A percentile compares a stretch with the other conserved stretches of the same genome.
Conservation (phyloP, 176 grass and related monocot species). For the Zoysia japonica region DNA sequence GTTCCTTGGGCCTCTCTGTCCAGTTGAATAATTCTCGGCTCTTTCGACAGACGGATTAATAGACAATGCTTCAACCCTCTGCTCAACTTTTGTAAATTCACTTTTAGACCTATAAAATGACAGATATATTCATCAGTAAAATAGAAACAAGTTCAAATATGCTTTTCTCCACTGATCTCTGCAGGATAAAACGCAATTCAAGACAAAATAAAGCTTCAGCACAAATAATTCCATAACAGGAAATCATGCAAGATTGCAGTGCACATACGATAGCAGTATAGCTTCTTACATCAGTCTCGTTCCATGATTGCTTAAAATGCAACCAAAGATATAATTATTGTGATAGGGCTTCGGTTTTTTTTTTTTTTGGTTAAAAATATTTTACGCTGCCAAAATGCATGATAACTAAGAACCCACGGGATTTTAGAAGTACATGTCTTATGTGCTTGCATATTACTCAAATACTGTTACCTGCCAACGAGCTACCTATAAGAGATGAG, state of each 20-base stretch:
- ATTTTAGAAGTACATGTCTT: not conserved
- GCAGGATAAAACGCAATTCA: too few species aligned
- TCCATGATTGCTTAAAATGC: not conserved
- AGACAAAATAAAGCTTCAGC: too few species aligned
- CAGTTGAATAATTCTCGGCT: conserved; percentile 48
- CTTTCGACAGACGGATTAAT: conserved; percentile 51
- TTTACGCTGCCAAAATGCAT: not conserved
- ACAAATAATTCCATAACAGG: not conserved
- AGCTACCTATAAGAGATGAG: not conserved
- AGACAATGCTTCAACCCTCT: conserved; percentile 53
- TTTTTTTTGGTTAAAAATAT: not conserved
- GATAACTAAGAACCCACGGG: not conserved
- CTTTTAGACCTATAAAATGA: conserved; percentile 57
- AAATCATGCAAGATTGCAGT: not conserved
- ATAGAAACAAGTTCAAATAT: not conserved
- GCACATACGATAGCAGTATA: not conserved
- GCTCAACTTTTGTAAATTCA: conserved; percentile 68
- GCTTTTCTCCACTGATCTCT: not conserved
- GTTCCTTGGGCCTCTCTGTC: conserved; percentile 66
- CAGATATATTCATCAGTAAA: conserved; percentile 10
- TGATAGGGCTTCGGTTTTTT: not conserved
- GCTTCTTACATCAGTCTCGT: not conserved
- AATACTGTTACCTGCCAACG: not conserved
- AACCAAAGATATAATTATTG: not conserved
- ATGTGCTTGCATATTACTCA: not conserved